A percentile compares a stretch with the other conserved stretches of the same genome.
phyloP scores from a whole-genome alignment of 1,284 basidiomycete genomes.

The Ceratobasidium theobromae region DNA sequence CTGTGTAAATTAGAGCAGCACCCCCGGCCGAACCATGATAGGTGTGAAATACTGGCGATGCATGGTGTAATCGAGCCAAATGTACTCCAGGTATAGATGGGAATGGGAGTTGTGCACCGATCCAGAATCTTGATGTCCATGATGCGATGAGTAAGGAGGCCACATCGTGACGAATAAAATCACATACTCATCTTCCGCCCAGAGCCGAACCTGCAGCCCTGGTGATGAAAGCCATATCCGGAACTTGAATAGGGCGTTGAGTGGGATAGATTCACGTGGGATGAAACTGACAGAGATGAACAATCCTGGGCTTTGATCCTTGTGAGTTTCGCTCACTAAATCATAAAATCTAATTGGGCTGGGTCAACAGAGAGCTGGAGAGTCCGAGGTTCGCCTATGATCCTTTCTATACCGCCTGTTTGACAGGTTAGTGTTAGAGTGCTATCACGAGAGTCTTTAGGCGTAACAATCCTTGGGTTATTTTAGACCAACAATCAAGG shows the following conservation, averaged over 20 bases:
- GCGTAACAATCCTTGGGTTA: background rate
- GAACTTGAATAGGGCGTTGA: conserved; percentile 6
- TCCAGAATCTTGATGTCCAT: conserved; percentile 3
- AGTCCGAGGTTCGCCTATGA: conserved; percentile 12
- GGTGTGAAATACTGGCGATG: conserved; percentile 13
- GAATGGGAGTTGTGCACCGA: conserved; percentile 22
- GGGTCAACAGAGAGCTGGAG: background rate
- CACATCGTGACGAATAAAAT: background rate
- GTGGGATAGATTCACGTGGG: conserved; percentile 20
- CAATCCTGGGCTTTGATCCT: background rate
- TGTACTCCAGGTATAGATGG: conserved; percentile 14
- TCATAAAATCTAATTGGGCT: background rate
- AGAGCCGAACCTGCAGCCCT: conserved; percentile 14
- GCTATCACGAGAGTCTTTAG: conserved; percentile 13
- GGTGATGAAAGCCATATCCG: conserved; percentile 15
- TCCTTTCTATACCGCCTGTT: conserved; percentile 13
- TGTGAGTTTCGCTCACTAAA: background rate
- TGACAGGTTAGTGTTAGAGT: conserved; percentile 18
- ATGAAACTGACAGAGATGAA: conserved; percentile 1
- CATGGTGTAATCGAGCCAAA: conserved; percentile 1
- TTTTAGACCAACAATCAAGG: too few relatives aligned
- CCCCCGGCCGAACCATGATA: conserved; percentile 9
- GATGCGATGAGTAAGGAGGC: background rate
- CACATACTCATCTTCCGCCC: conserved; percentile 25
- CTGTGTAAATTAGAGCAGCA: conserved; percentile 8